Evolutionary conservation across 108 stramenopile species (phyloP), one percentile per base, ranked within the genome.

Genomic region (Cyclostephanos invisitatus): DNA sequence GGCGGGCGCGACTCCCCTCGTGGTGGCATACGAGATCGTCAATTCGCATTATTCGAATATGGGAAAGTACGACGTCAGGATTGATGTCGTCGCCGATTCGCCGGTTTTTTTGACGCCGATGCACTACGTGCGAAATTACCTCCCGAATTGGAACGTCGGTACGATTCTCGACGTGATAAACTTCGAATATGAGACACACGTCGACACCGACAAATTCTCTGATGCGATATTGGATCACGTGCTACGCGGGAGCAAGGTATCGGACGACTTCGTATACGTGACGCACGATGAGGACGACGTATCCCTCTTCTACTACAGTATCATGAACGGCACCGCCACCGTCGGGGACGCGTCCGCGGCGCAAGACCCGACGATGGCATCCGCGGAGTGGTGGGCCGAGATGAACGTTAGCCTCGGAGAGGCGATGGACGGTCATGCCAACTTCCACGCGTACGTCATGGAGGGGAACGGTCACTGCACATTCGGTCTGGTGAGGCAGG

Each of bases 1-100:
- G 27, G 85, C 85, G 5, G 85, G 85, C 5, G 85, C 64, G 20
- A 84, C 85, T 10, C 76, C 74, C 1, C 51, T 86, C 24, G 81
- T 83, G 8, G 70, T 84, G 11, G 80, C 72, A 5, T 81, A 86
- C 58, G 57, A 76, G 11, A 24, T 85, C n/a, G 44, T 84, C 37
- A 73, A 75, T 46, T 27, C 66, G 15, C 68, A 78, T 55, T 86
- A 84, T 63, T 58, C 68, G 47, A 63, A 64, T 22, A 44, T 9
- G 61, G 62, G 50, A 62, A 61, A 29, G 3, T 11, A 15, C 0
- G 17, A 29, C 44, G 79, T 75, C 0, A 60, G 70, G 38, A 74
- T 86, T 24, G 48, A 67, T 27, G 38, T 68, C 2, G 64, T 86
- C 50, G 51, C 66, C 0, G 85, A 86, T 50, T 86, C 85, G 36